Conservation (phyloP, 345 rosid genomes). For the Psidium guajava region DNA sequence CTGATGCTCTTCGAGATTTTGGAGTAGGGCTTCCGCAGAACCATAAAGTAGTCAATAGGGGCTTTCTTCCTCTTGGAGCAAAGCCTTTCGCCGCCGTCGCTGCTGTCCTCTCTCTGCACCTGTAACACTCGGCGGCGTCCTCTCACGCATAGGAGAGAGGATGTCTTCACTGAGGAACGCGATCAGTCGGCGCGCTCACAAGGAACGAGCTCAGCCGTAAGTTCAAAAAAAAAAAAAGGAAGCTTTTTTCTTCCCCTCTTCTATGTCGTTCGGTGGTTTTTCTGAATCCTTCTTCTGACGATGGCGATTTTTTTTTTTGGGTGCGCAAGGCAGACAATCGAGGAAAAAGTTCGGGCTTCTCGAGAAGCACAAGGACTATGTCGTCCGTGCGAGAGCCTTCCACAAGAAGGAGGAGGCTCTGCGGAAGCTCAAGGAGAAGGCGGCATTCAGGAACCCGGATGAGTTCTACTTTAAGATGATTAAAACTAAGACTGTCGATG, state of each 20-base stretch:
- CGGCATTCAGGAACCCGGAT: slow-evolving; percentile 75
- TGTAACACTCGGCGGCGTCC: neutral
- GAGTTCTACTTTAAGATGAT: slow-evolving; percentile 82
- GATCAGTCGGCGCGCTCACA: slow-evolving; percentile 56
- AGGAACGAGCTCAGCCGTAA: slow-evolving; percentile 89
- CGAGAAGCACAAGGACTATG: slow-evolving; percentile 93
- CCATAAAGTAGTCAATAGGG: neutral
- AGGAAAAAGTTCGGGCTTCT: slow-evolving; percentile 73
- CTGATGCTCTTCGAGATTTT: neutral
- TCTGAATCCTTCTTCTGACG: neutral
- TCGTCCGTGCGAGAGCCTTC: slow-evolving; percentile 55
- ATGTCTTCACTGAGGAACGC: slow-evolving; percentile 82
- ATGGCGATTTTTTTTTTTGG: neutral
- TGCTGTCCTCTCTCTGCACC: neutral
- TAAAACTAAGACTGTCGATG: slow-evolving; percentile 39
- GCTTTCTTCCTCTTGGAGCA: neutral
- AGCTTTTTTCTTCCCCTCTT: neutral
- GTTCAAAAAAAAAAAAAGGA: slow-evolving; percentile 3
- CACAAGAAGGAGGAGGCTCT: slow-evolving; percentile 60
- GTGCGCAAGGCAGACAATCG: slow-evolving; percentile 25
- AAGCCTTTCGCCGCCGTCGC: neutral
- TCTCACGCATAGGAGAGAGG: neutral
- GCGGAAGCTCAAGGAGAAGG: slow-evolving; percentile 79
- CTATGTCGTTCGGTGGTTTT: neutral
- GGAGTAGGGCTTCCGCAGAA: neutral